Conservation (phyloP, 805 yeast genomes). For the Grigorovia jiainica region DNA sequence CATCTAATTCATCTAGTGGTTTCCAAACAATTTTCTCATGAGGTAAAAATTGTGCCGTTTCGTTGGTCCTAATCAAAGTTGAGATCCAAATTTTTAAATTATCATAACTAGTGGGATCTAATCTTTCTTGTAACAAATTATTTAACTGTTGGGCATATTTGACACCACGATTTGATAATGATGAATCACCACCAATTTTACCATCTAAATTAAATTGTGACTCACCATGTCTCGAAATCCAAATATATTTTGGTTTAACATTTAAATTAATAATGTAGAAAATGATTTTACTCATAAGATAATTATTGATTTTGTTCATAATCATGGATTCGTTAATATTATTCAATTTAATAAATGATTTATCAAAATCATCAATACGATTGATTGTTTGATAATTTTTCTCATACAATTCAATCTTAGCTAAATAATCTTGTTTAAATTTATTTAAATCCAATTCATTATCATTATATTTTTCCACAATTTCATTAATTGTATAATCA, state of each 20-base stretch:
- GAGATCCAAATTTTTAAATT: slow-evolving; percentile 92
- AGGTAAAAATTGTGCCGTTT: slow-evolving; percentile 76
- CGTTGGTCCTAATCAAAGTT: slow-evolving; percentile 82
- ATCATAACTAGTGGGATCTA: slow-evolving; percentile 46
- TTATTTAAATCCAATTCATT: slow-evolving; percentile 54
- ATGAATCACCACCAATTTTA: slow-evolving; percentile 92
- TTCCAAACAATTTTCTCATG: slow-evolving; percentile 88
- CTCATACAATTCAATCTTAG: slow-evolving; percentile 67
- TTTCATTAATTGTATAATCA: slow-evolving; percentile 72
- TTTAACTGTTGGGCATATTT: slow-evolving; percentile 78
- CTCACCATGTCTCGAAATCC: slow-evolving; percentile 95
- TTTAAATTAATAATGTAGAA: slow-evolving; percentile 94
- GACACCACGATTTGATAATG: slow-evolving; percentile 74
- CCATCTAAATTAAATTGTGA: slow-evolving; percentile 87
- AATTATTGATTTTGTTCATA: slow-evolving; percentile 77
- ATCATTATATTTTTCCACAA: slow-evolving; percentile 71
- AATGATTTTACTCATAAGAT: slow-evolving; percentile 84
- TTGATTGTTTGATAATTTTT: slow-evolving; percentile 69
- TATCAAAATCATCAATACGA: slow-evolving; percentile 43
- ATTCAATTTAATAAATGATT: slow-evolving; percentile 79
- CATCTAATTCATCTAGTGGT: slow-evolving; percentile 93
- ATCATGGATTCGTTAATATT: slow-evolving; percentile 85
- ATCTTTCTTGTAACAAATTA: slow-evolving; percentile 50
- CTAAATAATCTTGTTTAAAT: slow-evolving; percentile 63
- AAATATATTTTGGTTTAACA: slow-evolving; percentile 82